Evolutionary conservation across 2,329 filamentous ascomycete species (phyloP).

Genomic region (Phialophora expanda): DNA sequence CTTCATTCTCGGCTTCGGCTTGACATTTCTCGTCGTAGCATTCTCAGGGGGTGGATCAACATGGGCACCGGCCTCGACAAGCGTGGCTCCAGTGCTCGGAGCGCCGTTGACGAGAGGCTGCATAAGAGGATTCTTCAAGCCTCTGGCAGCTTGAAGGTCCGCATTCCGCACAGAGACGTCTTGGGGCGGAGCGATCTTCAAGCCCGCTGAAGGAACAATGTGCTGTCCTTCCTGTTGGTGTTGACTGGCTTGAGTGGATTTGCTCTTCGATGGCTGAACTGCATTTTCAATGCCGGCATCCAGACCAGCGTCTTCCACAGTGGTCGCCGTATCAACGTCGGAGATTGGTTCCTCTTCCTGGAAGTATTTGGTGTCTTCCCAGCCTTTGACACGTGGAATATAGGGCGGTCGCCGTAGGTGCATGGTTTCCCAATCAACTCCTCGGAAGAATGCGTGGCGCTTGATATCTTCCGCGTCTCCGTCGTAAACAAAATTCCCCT

Average conservation of each 20-base stretch:
- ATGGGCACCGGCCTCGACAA: constrained; percentile 18
- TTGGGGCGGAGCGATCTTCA: constrained; percentile 21
- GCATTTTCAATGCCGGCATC: constrained; percentile 14
- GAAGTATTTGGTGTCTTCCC: constrained; percentile 86
- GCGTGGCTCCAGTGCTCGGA: constrained; percentile 14
- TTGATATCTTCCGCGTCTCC: constrained; percentile 91
- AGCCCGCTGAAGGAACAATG: constrained; percentile 37
- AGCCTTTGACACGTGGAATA: constrained; percentile 70
- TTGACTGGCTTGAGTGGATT: constrained; percentile 28
- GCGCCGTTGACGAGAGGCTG: constrained; percentile 1
- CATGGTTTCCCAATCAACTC: constrained; percentile 76
- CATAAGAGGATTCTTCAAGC: constrained; percentile 27
- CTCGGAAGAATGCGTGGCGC: constrained; percentile 80
- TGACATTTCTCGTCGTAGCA: constrained; percentile 44
- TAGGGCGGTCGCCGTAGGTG: constrained; percentile 77
- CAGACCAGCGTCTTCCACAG: constrained; percentile 51
- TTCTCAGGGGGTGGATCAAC: constrained; percentile 20
- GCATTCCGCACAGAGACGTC: background rate
- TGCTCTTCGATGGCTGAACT: background rate
- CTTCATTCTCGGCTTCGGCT: constrained; percentile 47
- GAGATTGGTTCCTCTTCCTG: constrained; percentile 78
- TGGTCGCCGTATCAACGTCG: constrained; percentile 59
- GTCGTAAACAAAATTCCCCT: constrained; percentile 72
- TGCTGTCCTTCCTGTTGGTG: constrained; percentile 39
- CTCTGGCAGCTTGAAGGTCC: constrained; percentile 1